A percentile compares a stretch with the other conserved stretches of the same genome.
Evolutionary conservation across 768 basidiomycete species (phyloP).

Genomic region (Termitomyces sp.): DNA sequence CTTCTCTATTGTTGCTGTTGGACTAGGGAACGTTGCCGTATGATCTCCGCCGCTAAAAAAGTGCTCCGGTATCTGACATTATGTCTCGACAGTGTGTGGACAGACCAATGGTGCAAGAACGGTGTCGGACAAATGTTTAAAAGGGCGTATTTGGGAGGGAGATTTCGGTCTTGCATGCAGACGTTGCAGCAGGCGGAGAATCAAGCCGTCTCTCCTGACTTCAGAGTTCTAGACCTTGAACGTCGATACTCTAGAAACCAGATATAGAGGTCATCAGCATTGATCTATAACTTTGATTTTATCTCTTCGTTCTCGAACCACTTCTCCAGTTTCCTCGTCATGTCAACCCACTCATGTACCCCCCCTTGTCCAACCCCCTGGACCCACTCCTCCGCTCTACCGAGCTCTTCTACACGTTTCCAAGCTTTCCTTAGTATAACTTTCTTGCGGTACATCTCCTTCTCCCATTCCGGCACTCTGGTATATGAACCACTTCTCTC

Average conservation of each 20-base stretch:
- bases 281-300: slow-evolving; percentile 2
- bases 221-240: not conserved
- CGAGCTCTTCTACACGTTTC: slow-evolving; percentile 48
- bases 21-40: not conserved
- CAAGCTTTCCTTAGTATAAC: slow-evolving; percentile 46
- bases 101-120: not conserved
- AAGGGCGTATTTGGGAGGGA: not conserved
- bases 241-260: not conserved
- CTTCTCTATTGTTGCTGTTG: not conserved
- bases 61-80: not conserved
- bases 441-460: slow-evolving; percentile 47
- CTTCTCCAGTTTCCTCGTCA: slow-evolving; percentile 27
- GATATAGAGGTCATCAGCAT: not conserved
- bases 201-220: not conserved
- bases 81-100: not conserved
- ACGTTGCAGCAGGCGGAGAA: not conserved
- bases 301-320: slow-evolving; percentile 21
- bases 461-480: slow-evolving; percentile 49
- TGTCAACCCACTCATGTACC: slow-evolving; percentile 54
- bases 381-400: slow-evolving; percentile 57
- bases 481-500: slow-evolving; percentile 2
- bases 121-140: not conserved
- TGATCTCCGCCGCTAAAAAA: not conserved
- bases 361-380: slow-evolving; percentile 56
- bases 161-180: not conserved